Percentiles rank a stretch among this genome's conserved stretches.
phyloP scores from a whole-genome alignment of 2,329 filamentous ascomycete species.

The Cadophora malorum region DNA sequence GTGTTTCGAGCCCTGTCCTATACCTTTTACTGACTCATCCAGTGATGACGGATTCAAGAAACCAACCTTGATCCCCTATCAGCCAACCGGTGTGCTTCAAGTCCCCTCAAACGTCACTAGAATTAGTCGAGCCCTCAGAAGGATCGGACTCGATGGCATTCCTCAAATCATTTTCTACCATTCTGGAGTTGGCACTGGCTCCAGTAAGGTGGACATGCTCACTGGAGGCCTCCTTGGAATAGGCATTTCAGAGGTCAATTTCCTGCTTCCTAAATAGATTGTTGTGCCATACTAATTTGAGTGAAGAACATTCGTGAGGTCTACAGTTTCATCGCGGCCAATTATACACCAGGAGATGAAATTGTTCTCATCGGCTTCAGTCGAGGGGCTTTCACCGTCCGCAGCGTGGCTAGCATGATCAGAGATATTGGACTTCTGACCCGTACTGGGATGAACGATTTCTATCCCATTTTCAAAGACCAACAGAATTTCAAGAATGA shows the following conservation, averaged over 20 bases:
- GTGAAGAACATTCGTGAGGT: constrained; percentile 57
- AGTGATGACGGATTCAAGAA: constrained; percentile 43
- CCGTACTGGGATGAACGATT: constrained; percentile 50
- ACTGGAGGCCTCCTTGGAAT: constrained; percentile 62
- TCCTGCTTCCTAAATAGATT: not conserved
- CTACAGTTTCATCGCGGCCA: constrained; percentile 53
- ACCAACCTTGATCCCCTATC: constrained; percentile 54
- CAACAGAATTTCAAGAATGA: constrained; percentile 45
- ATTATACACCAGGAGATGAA: constrained; percentile 50
- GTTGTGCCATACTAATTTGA: constrained; percentile 26
- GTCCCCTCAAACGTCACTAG: constrained; percentile 66
- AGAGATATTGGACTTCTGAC: constrained; percentile 48
- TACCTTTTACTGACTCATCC: constrained; percentile 18
- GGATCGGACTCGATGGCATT: constrained; percentile 54
- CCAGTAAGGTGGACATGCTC: constrained; percentile 55
- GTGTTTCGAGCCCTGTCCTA: not conserved
- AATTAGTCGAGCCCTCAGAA: constrained; percentile 62
- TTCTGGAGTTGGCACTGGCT: constrained; percentile 63
- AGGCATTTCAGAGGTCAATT: constrained; percentile 51
- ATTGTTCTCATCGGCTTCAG: constrained; percentile 51
- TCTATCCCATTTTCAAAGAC: constrained; percentile 51
- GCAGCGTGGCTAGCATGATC: constrained; percentile 47
- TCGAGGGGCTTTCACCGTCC: constrained; percentile 51
- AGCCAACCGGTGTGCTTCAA: constrained; percentile 64
- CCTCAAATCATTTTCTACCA: constrained; percentile 67